Conservation (phyloP, 768 basidiomycete genomes). For the Peribolospora kevripleyi region DNA sequence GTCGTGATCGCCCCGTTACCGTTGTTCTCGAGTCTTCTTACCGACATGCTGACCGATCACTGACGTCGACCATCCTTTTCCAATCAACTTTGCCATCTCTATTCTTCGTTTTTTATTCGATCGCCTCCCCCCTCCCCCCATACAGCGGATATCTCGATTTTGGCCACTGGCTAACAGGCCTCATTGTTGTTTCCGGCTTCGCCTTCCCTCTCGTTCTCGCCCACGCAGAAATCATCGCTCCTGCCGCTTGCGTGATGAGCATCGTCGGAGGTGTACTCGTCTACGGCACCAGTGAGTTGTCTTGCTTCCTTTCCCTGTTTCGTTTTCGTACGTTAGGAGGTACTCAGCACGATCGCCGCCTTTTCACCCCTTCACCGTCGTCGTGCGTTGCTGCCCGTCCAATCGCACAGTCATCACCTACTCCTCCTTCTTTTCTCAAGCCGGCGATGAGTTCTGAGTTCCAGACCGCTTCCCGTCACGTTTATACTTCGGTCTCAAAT, state of each 20-base stretch:
- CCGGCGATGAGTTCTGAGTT: no score
- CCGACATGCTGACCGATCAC: no score
- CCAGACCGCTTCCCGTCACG: no score
- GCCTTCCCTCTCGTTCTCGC: conserved; percentile 76
- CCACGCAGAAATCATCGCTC: conserved; percentile 65
- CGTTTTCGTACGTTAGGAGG: no score
- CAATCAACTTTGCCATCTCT: not conserved
- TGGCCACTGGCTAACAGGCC: conserved; percentile 77
- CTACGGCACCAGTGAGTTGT: conserved; percentile 10
- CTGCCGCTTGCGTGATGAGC: conserved; percentile 75
- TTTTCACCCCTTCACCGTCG: no score
- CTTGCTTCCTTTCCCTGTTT: not conserved
- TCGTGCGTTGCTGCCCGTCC: no score
- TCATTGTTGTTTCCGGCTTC: conserved; percentile 77
- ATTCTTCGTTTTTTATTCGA: not conserved
- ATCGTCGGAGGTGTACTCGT: conserved; percentile 56
- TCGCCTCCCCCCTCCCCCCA: not conserved
- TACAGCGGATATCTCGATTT: conserved; percentile 37
- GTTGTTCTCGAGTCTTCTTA: no score
- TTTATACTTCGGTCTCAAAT: no score
- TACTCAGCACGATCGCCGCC: no score
- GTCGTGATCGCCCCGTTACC: no score
- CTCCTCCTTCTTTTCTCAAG: no score
- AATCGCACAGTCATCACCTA: no score
- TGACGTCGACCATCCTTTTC: not conserved